Percentiles rank a stretch among this genome's conserved stretches.
phyloP scores from a whole-genome alignment of 768 basidiomycete genomes.

The Auriculariales sp. region DNA sequence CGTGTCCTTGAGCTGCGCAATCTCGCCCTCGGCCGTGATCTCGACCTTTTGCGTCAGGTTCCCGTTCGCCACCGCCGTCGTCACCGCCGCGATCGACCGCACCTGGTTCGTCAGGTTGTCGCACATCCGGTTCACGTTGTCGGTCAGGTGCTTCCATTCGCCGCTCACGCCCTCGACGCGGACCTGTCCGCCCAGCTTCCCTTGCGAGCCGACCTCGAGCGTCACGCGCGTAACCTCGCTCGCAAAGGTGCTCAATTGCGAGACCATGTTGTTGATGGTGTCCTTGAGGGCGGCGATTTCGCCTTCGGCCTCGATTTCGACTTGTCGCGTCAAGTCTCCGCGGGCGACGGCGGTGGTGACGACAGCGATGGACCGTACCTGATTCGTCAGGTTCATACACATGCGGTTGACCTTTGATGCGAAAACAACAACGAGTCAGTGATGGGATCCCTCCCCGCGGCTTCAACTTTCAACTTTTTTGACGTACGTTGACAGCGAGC shows the following conservation, averaged over 20 bases:
- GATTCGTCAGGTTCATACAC: conserved; percentile 68
- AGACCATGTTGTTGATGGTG: conserved; percentile 92
- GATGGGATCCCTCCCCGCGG: too few species aligned
- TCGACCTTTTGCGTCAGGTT: conserved; percentile 89
- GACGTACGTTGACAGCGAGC: conserved; percentile 22
- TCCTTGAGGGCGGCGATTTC: conserved; percentile 77
- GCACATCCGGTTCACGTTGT: conserved; percentile 74
- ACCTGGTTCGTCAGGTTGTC: conserved; percentile 68
- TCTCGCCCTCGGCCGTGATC: conserved; percentile 42
- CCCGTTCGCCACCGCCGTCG: conserved; percentile 80
- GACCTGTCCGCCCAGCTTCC: conserved; percentile 80
- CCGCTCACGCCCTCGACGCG: conserved; percentile 80
- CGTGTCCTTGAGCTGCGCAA: conserved; percentile 21
- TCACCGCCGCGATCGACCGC: conserved; percentile 71
- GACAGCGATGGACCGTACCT: conserved; percentile 69
- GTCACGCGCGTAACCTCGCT: conserved; percentile 77
- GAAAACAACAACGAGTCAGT: too few species aligned
- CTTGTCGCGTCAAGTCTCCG: conserved; percentile 85
- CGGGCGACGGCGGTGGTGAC: conserved; percentile 84
- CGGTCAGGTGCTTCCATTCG: conserved; percentile 76
- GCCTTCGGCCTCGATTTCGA: conserved; percentile 81
- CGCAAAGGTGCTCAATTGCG: conserved; percentile 75
- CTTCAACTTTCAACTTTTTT: too few species aligned
- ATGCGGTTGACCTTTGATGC: conserved; percentile 75
- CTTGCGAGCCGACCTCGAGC: conserved; percentile 75